These are phyloP conservation scores for Fusarium incarnatum DNA, from an alignment of 2,329 filamentous ascomycete species.

Conservation along the genomic window DNA sequence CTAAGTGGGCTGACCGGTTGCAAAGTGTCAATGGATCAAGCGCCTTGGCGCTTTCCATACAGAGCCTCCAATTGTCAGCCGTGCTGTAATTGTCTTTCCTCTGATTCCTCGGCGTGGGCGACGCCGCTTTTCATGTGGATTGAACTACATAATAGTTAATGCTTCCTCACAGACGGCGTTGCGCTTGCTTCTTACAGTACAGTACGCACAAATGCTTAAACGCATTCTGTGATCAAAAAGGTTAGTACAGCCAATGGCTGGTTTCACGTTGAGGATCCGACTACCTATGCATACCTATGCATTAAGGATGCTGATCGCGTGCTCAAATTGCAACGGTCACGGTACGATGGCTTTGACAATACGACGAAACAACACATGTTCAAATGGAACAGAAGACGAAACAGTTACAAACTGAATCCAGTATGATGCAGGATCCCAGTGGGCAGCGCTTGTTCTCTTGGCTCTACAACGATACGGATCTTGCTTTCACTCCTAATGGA, in stretches of 20 bases:
- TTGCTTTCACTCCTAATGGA: not conserved
- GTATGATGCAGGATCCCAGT: not conserved
- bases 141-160: slow-evolving; percentile 16
- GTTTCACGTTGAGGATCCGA: not conserved
- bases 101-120: slow-evolving; percentile 35
- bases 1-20: slow-evolving; percentile 24
- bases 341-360: not conserved
- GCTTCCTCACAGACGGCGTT: slow-evolving; percentile 9
- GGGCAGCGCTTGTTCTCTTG: not conserved
- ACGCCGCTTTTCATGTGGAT: slow-evolving; percentile 24
- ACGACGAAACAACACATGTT: not conserved
- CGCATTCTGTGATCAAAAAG: not conserved
- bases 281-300: not conserved
- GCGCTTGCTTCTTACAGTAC: slow-evolving; percentile 7
- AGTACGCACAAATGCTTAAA: not conserved
- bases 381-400: not conserved
- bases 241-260: not conserved
- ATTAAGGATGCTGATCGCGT: slow-evolving; percentile 22
- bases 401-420: not conserved
- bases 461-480: not conserved
- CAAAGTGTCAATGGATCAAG: slow-evolving; percentile 38
- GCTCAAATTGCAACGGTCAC: not conserved
- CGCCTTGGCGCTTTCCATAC: slow-evolving; percentile 38
- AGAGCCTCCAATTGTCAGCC: slow-evolving; percentile 38
- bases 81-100: slow-evolving; percentile 26